Base-by-base conservation (phyloP, 306 rosid species). In the Acacia confusa region DNA sequence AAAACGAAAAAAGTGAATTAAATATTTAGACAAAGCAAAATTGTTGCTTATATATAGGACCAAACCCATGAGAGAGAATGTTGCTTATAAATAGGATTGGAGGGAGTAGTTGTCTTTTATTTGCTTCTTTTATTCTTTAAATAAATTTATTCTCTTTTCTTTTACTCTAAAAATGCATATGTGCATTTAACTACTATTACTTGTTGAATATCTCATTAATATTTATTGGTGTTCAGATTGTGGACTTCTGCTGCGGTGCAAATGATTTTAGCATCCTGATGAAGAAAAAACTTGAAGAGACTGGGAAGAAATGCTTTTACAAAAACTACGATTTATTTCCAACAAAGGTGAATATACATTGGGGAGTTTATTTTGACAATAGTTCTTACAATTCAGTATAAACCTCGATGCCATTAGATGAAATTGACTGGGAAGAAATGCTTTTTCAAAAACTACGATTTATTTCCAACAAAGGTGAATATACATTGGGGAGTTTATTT, bases 161-260 rank as follows among this genome's bases (percentile, higher is more conserved):
- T 57, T 60, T 25, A 60, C 16, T 60, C 16, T 58, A 22, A 66
- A 19, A 34, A 67, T 17, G 27, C 72, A 20, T 20, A 36, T 52
- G 44, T 17, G 41, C 22, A 41, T 63, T 14, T 36, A 36, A 63
- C 40, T 22, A 24, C 43, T 60, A 22, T 64, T 25, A 45, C 70
- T 82, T 78, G 63, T 78, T 47, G 66, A 53, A 74, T 36, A 70
- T 64, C 82, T 90, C 86, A 86, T 83, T 82, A 63, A 68, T 32
- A 45, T 57, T 85, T 79, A 74, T 81, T 65, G 22, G 22, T 85
- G 85, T 77, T 80, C 96, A 95, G 99, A 82, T 93, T 45, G 99
- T 95, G 89, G 99, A 95, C 90, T 95, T 95, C 84, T 88, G 97
- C 70, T 95, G 98, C 57, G 99, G 98, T 75, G 90, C 99, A 75